Evolutionary conservation across 2,329 filamentous ascomycete genomes (phyloP).

Genomic region (Colletotrichum truncatum): DNA sequence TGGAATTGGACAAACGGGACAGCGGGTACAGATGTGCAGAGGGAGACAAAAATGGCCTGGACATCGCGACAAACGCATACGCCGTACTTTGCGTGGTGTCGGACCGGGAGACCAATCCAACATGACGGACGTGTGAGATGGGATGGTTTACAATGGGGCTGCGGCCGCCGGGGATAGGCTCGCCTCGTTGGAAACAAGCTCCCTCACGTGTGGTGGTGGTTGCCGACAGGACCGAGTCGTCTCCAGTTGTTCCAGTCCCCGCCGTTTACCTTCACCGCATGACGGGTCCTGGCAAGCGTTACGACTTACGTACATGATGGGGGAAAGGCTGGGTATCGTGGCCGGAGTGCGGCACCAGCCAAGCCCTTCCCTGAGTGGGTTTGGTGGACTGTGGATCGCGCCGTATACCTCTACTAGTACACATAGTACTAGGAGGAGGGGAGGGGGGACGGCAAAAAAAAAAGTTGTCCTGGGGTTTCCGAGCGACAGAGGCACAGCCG

Average conservation of each 20-base stretch:
- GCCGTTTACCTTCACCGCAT: conserved; percentile 28
- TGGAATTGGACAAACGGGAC: not conserved
- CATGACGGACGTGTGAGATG: conserved; percentile 13
- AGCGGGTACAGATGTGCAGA: not conserved
- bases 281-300: conserved; percentile 20
- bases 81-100: conserved; percentile 1
- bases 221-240: conserved; percentile 28
- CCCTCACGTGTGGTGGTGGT: conserved; percentile 24
- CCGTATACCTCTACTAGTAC: not conserved
- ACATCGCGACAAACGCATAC: conserved; percentile 15
- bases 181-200: conserved; percentile 24
- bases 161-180: conserved; percentile 17
- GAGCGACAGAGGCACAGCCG: not conserved
- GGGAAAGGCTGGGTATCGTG: conserved; percentile 6
- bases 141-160: conserved; percentile 19
- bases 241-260: conserved; percentile 19
- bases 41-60: not conserved
- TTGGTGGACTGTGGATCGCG: conserved; percentile 1
- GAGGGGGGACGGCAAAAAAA: not conserved
- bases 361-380: conserved; percentile 12
- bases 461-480: not conserved
- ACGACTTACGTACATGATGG: conserved; percentile 26
- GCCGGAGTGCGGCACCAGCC: conserved; percentile 23
- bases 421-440: too few species aligned
- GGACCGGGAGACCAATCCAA: conserved; percentile 20